Evolutionary conservation across 2,329 filamentous ascomycete species (phyloP), one percentile per base, ranked within the genome.

Genomic region (Stromatinia cepivora): DNA sequence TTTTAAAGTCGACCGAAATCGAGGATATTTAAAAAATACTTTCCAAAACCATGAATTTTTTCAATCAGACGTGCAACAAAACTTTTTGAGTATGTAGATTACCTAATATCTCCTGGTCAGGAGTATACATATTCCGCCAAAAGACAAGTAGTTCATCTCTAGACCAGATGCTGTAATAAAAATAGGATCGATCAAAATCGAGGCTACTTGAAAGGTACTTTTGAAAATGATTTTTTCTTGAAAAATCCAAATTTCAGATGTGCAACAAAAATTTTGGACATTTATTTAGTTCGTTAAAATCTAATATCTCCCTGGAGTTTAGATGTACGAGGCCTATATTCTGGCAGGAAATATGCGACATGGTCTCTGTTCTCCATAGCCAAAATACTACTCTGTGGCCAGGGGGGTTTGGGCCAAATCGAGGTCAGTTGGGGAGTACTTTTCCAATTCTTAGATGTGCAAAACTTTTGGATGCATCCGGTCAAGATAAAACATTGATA

Each of bases 281-380:
- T 22, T n/a, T 25, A 1, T 2, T 48, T 17, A 17, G 1, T 28
- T 52, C n/a, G 2, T 53, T 17, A 6, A 8, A 42, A 3, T 2
- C 22, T 0, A 39, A 7, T 4, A 4, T 10, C 1, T 28, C 7
- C n/a, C 34, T 6, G 8, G 5, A 4, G n/a, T 15, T 13, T 1
- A 17, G 3, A 25, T 2, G 8, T 39, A n/a, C 20, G 7, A 15
- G 9, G 10, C 20, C 10, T 5, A 15, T 57, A 1, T 25, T 57
- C 11, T 8, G 36, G 6, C 1, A 25, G 22, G 22, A 25, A 57
- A 22, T 1, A 42, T 25, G 0, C n/a, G 1, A 25, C 4, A 8
- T 42, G 1, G 8, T 25, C 3, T 15, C 11, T 17, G 3, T 42
- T n/a, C n/a, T n/a, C n/a, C n/a, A n/a, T n/a, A 25, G 54, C 34